Base-by-base conservation (phyloP, 2,329 filamentous ascomycete species). In the Pseudogymnoascus sp. region DNA sequence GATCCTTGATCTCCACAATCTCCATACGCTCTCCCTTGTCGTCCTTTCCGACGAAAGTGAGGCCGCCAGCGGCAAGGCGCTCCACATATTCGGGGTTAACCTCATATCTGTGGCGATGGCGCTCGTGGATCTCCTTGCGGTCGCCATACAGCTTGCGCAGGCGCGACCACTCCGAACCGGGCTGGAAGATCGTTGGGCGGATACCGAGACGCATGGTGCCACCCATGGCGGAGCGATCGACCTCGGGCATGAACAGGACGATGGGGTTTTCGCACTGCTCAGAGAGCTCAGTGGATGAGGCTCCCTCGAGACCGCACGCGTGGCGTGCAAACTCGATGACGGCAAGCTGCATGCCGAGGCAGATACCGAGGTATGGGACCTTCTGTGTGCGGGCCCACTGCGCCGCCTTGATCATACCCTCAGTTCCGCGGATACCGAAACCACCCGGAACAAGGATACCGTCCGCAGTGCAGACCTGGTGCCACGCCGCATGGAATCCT, bases 181-280 rank as follows among this genome's bases (percentile, higher is more conserved):
- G 73, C 73, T 94, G 89, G 81, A 95, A 96, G 66, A 86, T 76
- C 0, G 88, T 90, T 12, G 87, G 81, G 25, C 89, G 86, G 25
- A 86, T 82, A 63, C 92, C 91, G 1, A 96, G 84, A 64, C 91
- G 84, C 92, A 96, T 96, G 1, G 90, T 95, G 17, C 89, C 92
- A 61, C 92, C 91, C 74, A 92, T 81, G 65, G 88, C 87, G n/a
- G 80, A 81, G 72, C 86, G 85, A 75, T 89, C 84, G 68, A 89
- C 83, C 74, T 97, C 93, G 1, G 93, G 93, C 94, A 97, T 99
- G 77, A 89, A 93, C 68, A 97, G 84, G 67, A 99, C 85, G 29
- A 90, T 68, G n/a, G 61, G 58, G 3, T 62, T 12, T 2, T 12
- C 55, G 25, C 63, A 67, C 13, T 73, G 63, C 8, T 75, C 73